Base-by-base conservation (phyloP, 768 basidiomycete species). In the Termitomyces eurrhizus region DNA sequence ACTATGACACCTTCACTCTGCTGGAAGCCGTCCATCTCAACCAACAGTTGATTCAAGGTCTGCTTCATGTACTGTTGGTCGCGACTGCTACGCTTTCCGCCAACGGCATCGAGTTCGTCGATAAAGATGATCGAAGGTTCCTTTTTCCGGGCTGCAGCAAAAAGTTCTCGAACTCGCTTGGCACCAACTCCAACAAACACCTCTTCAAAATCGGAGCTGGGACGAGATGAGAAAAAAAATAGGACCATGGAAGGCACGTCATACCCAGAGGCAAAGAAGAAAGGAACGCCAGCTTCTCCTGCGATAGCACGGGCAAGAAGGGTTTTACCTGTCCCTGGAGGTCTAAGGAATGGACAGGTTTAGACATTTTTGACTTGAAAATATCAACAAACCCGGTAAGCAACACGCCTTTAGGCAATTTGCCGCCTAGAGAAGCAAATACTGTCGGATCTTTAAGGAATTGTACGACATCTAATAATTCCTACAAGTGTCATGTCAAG, bases 71-170 rank as follows among this genome's bases (percentile, higher is more conserved):
- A 92, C 68, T 91, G 89, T 73, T 94, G 89, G 64, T 93, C 90
- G 59, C 89, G 84, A 61, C 82, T 85, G 66, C 85, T 90, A 49
- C 95, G 87, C 74, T 93, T 95, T 21, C 91, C 88, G 53, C 95
- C 95, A 63, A 98, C 91, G 2, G 95, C 93, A 69, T 98, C 95
- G 36, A 98, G 77, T 69, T 98, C 95, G 67, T 98, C 95, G 67
- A 99, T 98, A 77, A 99, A 99, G 62, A 99, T 94, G 73, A 99
- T 98, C 16, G 97, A 90, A 6, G 97, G 95, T 62, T 95, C 86
- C 71, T 92, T 92, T 76, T 96, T 95, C 56, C 95, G 85, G 26
- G 97, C 97, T 7, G 92, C 87, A 6, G 92, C 87, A 66, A 99
- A 99, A 33, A 99, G 83, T 63, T 98, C 96, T 44, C 97, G 85